phyloP scores from a whole-genome alignment of 371 early-diverging fungal genomes.

The Batkoa obscura region DNA sequence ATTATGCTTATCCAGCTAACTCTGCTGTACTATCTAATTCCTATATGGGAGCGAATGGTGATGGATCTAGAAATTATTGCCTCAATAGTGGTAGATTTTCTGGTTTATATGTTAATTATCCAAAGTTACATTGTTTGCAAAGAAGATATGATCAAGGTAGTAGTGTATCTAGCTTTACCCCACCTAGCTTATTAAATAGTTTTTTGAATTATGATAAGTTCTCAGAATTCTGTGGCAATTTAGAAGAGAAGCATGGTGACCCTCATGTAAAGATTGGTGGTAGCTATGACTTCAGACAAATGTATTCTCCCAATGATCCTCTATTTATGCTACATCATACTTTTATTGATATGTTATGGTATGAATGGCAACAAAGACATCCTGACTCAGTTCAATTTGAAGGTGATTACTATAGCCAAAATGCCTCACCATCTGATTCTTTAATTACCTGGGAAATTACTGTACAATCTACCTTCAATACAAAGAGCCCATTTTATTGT shows the following conservation, averaged over 20 bases:
- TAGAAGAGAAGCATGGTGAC: background rate
- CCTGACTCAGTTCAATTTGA: background rate
- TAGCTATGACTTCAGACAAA: background rate
- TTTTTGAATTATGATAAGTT: background rate
- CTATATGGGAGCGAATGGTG: slow-evolving; percentile 11
- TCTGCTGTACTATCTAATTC: slow-evolving; percentile 6
- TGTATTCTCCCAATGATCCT: background rate
- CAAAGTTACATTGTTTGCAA: background rate
- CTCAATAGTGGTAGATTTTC: background rate
- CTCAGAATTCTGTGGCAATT: background rate
- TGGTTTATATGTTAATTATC: background rate
- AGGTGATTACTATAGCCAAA: background rate
- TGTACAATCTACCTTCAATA: background rate
- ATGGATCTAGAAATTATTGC: background rate
- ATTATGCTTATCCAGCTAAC: slow-evolving; percentile 9
- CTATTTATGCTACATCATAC: background rate
- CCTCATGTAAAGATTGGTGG: slow-evolving; percentile 6
- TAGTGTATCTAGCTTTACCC: background rate
- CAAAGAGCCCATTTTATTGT: background rate
- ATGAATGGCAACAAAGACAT: slow-evolving; percentile 15
- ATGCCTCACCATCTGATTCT: background rate
- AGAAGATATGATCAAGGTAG: background rate
- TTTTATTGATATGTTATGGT: background rate
- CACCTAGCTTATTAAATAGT: background rate
- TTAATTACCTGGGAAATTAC: background rate